Conservation (phyloP, 2,329 filamentous ascomycete genomes). For the Alternaria hordeiaustralica region DNA sequence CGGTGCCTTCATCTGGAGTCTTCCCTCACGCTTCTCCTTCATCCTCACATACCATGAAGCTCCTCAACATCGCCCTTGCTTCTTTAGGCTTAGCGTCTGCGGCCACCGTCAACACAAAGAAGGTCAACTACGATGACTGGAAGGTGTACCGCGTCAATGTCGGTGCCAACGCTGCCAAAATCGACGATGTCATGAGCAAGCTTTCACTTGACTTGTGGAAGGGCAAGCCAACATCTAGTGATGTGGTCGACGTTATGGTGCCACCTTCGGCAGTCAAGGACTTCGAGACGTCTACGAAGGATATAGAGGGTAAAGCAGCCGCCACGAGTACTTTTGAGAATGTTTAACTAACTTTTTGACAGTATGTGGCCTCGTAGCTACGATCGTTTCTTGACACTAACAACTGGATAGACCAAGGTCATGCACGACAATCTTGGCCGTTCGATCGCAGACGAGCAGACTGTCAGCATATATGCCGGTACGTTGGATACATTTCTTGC, state of each 20-base stretch:
- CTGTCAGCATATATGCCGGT: conserved; percentile 42
- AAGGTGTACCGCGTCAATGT: conserved; percentile 48
- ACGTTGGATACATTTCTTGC: conserved; percentile 10
- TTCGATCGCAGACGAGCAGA: conserved; percentile 43
- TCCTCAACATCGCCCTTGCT: conserved; percentile 37
- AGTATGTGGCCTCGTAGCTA: neutral
- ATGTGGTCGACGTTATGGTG: conserved; percentile 46
- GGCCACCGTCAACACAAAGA: conserved; percentile 34
- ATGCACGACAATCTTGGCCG: conserved; percentile 49
- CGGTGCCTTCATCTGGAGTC: neutral
- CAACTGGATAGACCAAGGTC: conserved; percentile 21
- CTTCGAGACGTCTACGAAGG: conserved; percentile 35
- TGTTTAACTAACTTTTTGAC: neutral
- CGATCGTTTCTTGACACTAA: neutral
- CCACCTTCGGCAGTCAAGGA: conserved; percentile 38
- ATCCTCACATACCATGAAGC: conserved; percentile 33
- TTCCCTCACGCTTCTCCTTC: conserved; percentile 4
- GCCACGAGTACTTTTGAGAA: neutral
- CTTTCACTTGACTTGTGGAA: conserved; percentile 44
- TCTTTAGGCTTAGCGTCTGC: conserved; percentile 42
- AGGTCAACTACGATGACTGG: conserved; percentile 44
- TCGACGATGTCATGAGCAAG: conserved; percentile 39
- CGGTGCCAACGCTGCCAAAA: conserved; percentile 32
- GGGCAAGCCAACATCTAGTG: conserved; percentile 39
- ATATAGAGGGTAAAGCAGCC: conserved; percentile 17